A percentile compares a stretch with the other conserved stretches of the same genome.
Evolutionary conservation across 192 early-diverging fungal genomes (phyloP).

Genomic region (Piromyces finnis): DNA sequence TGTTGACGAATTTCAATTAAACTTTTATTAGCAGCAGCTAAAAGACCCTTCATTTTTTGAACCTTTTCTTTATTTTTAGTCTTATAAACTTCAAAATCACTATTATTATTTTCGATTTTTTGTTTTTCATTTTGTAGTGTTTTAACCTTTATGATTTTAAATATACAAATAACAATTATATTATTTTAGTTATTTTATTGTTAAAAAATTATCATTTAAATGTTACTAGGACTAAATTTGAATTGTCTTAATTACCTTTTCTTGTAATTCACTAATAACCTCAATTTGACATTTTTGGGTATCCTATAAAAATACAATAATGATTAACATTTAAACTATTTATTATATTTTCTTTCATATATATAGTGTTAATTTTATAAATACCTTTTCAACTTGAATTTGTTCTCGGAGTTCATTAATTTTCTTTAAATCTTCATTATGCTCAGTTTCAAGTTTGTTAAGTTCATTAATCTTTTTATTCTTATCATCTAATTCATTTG

Average conservation of each 20-base stretch:
- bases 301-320: too few relatives aligned
- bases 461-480: background rate
- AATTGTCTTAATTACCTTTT: too few relatives aligned
- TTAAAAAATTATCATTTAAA: too few relatives aligned
- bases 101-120: background rate
- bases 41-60: background rate
- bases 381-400: background rate
- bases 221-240: too few relatives aligned
- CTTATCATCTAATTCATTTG: background rate
- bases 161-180: too few relatives aligned
- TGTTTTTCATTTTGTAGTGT: background rate
- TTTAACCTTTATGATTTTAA: background rate
- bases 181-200: too few relatives aligned
- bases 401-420: background rate
- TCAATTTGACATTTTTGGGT: background rate
- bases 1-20: background rate
- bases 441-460: background rate
- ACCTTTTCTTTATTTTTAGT: background rate
- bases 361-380: too few relatives aligned
- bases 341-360: too few relatives aligned
- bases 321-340: too few relatives aligned
- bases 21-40: background rate
- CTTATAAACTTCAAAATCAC: background rate
- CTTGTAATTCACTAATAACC: background rate
- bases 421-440: background rate